Base-by-base conservation (phyloP, 1,139 yeast genomes). In the Sugiyamaella pinicola region DNA sequence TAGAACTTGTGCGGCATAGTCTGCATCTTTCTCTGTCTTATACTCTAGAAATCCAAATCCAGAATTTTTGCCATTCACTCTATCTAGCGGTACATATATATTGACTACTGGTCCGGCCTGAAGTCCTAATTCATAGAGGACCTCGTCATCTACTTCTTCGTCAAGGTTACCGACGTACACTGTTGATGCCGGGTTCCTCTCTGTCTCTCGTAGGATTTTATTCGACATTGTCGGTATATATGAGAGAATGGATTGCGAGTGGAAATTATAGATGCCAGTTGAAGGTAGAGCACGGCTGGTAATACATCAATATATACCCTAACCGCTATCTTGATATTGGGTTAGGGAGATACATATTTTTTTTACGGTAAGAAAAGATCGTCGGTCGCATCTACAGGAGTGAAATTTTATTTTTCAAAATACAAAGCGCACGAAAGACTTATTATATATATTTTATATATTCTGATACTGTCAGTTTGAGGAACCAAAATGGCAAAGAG, bases 11-110 rank as follows among this genome's bases (percentile, higher is more conserved):
- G 79, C 69, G 0, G 84, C 89, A 64, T 91, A 93, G 13, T 83
- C 85, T 0, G 88, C 85, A 62, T 90, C 96, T 19, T 70, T 74
- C 2, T 72, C 72, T 9, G 77, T 74, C 51, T 76, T 72, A 62
- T 87, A 85, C 65, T 88, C 95, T 1, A 87, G 84, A 70, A 93
- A 93, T 10, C 96, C 98, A 70, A 76, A 93, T 15, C 97, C 98
- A 64, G 86, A 95, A 63, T 86, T 90, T 1, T 80, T 75, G 56
- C 81, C 81, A 40, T 82, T 72, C 4, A 89, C 76, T 59, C 91
- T 76, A 65, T 90, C 97, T 62, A 82, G 83, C 4, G 98, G 98
- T 61, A 93, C 74, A 60, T 85, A 79, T 10, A 93, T 77, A 31
- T 81, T 76, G 47, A 75, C 74, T 4, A 93, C 79, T 0, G 96